Percentiles rank a stretch among this genome's conserved stretches.
Conservation (phyloP, 176 grass and related monocot genomes). For the Chrysopogon serrulatus region DNA sequence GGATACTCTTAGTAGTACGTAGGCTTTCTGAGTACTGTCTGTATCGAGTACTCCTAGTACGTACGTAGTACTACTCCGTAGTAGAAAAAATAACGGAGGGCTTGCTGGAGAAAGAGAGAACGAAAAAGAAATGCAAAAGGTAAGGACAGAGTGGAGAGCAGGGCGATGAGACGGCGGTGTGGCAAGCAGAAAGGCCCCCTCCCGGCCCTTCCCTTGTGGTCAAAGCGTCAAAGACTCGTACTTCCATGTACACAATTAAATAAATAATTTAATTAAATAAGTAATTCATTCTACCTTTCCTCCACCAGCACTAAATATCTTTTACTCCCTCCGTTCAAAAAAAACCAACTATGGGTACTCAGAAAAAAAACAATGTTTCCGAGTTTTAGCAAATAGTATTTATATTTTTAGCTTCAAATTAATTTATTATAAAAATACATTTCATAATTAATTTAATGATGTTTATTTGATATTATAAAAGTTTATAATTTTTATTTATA, state of each 20-base stretch:
- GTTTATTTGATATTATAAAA: too few species aligned
- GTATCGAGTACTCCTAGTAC: background rate
- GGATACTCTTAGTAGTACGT: background rate
- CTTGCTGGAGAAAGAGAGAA: background rate
- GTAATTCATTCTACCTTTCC: background rate
- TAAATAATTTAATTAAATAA: background rate
- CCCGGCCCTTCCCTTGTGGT: background rate
- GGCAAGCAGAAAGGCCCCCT: background rate
- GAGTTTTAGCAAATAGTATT: too few species aligned
- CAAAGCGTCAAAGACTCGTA: slow-evolving; percentile 33
- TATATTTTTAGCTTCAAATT: too few species aligned
- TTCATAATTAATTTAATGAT: too few species aligned
- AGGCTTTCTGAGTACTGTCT: slow-evolving; percentile 18
- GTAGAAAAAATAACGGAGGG: background rate
- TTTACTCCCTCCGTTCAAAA: too few species aligned
- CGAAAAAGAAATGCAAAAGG: slow-evolving; percentile 21
- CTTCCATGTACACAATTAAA: background rate
- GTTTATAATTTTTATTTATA: too few species aligned
- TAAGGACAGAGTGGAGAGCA: background rate
- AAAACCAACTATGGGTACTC: too few species aligned
- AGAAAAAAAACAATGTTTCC: too few species aligned
- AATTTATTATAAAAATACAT: too few species aligned
- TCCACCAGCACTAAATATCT: too few species aligned
- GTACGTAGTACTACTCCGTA: too few species aligned
- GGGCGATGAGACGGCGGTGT: slow-evolving; percentile 23